Evolutionary conservation across 1,139 yeast genomes (phyloP), one percentile per base, ranked within the genome.

Genomic region (Debaryomycetaceae sp.): DNA sequence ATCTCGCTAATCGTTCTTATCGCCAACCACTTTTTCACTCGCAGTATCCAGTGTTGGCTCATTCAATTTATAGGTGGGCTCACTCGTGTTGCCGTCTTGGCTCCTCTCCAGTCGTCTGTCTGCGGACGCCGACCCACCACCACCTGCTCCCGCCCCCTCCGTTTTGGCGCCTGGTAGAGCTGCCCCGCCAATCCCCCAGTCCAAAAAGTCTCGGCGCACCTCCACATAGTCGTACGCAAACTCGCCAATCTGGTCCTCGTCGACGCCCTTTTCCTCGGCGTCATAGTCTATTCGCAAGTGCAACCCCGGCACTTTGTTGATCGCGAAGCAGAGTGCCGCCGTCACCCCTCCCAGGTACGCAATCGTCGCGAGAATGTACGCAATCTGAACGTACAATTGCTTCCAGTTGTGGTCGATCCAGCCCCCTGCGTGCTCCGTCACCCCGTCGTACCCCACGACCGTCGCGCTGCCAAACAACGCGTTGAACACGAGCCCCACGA

Each of bases 141-240:
- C 21, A 19, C 10, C 21, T 11, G 21, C 11, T 7, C 11, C 7
- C 7, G 11, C 11, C 11, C 11, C 21, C 10, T 8, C 11, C 21
- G 10, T 11, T 7, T 19, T 11, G 7, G 21, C 21, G 21, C 21
- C 21, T n/a, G n/a, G n/a, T n/a, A n/a, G n/a, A n/a, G n/a, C n/a
- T n/a, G n/a, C n/a, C 20, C 20, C 20, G 10, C 20, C 20, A 10
- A 18, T 18, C 25, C 44, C 60, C 69, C 69, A 82, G 41, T 85
- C 82, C 47, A 81, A 69, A 57, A 81, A 87, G 56, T 87, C 95
- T 53, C 97, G 74, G 56, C 97, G 73, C 14, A 87, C 94, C 61
- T 90, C 98, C 34, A 90, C 96, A 50, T 86, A 90, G 57, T 90
- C 97, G 53, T 87, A 90, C 15, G 98, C 98, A 58, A 90, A 90